A percentile compares a stretch with the other conserved stretches of the same genome.
These are phyloP conservation scores for Stevia rebaudiana DNA, from an alignment of 140 eudicot genomes.

Conservation along the genomic window DNA sequence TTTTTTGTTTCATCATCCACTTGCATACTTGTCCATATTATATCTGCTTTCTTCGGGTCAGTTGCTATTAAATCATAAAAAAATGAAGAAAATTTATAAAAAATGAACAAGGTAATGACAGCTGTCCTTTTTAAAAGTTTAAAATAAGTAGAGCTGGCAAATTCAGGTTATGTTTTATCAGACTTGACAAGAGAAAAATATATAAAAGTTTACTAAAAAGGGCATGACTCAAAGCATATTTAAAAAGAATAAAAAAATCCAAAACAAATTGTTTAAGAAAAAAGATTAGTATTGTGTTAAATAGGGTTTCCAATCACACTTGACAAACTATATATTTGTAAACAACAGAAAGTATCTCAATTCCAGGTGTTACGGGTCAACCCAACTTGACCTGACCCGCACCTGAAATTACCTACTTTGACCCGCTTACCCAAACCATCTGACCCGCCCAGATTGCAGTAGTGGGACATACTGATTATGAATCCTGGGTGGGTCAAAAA, in stretches of 20 bases:
- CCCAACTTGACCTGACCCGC: not conserved
- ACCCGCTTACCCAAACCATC: not conserved
- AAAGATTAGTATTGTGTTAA: not conserved
- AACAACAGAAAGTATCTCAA: not conserved
- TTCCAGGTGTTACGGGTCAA: not conserved
- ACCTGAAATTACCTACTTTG: not conserved
- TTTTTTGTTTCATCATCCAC: constrained; percentile 79
- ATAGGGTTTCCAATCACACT: not conserved
- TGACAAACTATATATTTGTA: not conserved
- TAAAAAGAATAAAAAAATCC: no score
- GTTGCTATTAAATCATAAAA: constrained; percentile 42
- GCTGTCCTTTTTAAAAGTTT: not conserved
- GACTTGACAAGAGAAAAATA: not conserved
- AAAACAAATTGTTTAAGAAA: not conserved
- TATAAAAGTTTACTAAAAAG: not conserved
- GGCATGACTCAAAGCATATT: no score
- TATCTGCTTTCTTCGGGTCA: constrained; percentile 88
- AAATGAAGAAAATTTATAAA: not conserved
- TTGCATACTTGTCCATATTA: constrained; percentile 81
- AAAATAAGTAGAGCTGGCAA: not conserved
- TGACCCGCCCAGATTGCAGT: not conserved
- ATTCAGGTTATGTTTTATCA: not conserved
- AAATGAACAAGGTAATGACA: not conserved
- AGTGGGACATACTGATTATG: constrained; percentile 46
- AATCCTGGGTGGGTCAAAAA: constrained; percentile 76